Evolutionary conservation across 306 rosid genomes (phyloP).

Genomic region (Quercus gilva): DNA sequence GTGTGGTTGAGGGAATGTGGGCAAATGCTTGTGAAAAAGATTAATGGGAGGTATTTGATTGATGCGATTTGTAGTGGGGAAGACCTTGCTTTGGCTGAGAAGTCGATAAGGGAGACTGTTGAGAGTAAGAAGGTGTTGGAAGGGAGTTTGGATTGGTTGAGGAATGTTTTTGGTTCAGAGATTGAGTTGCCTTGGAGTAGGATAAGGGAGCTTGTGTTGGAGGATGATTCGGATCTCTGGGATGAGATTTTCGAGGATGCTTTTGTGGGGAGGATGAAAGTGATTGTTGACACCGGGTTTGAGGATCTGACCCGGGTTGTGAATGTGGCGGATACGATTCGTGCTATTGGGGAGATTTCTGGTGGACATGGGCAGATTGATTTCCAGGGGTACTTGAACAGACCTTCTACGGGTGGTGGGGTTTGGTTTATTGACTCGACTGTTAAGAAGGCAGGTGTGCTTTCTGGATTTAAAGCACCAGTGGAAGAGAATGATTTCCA

Average conservation of each 20-base stretch:
- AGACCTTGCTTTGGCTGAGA: conserved; percentile 87
- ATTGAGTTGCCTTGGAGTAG: conserved; percentile 97
- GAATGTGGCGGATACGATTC: conserved; percentile 50
- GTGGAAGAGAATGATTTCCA: conserved; percentile 64
- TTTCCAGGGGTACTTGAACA: conserved; percentile 50
- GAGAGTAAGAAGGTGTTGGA: conserved; percentile 85
- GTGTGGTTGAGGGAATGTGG: conserved; percentile 82
- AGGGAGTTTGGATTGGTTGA: conserved; percentile 95
- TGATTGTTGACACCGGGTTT: conserved; percentile 58
- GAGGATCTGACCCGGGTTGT: conserved; percentile 48
- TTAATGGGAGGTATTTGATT: conserved; percentile 68
- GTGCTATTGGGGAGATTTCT: conserved; percentile 31
- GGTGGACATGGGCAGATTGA: conserved; percentile 35
- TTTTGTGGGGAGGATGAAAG: conserved; percentile 76
- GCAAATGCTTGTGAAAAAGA: conserved; percentile 51
- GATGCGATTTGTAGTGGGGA: conserved; percentile 70
- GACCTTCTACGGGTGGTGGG: conserved; percentile 67
- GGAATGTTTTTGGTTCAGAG: conserved; percentile 90
- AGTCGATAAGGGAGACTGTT: conserved; percentile 82
- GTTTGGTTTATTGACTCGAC: conserved; percentile 83
- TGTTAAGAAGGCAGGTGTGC: conserved; percentile 49
- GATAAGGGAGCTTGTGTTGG: conserved; percentile 86
- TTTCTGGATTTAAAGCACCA: conserved; percentile 47
- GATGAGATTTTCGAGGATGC: conserved; percentile 87
- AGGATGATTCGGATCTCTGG: conserved; percentile 91